These are phyloP conservation scores for Aegilops tauschii DNA, from an alignment of 176 grass and related monocot species.

Conservation along the genomic window DNA sequence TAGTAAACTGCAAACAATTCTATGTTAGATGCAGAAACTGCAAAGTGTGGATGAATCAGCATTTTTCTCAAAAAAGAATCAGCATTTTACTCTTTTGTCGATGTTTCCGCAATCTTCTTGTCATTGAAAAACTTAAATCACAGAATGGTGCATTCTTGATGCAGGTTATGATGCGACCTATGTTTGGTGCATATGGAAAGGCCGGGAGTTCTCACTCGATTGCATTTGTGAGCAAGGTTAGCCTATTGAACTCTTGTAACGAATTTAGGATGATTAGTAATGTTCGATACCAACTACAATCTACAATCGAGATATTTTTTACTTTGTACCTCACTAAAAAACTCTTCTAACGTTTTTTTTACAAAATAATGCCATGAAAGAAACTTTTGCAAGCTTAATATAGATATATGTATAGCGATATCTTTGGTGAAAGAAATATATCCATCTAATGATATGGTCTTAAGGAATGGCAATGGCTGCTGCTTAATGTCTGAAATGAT, in stretches of 20 bases:
- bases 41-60: background rate
- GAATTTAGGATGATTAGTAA: constrained; percentile 16
- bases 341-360: no score
- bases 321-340: background rate
- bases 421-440: background rate
- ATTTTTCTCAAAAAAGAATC: background rate
- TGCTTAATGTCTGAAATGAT: constrained; percentile 3
- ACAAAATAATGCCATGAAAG: background rate
- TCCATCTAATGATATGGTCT: background rate
- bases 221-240: constrained; percentile 95
- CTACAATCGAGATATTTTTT: background rate
- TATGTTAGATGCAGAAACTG: background rate
- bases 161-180: constrained; percentile 91
- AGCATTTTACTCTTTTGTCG: background rate
- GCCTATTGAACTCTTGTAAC: constrained; percentile 21
- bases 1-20: background rate
- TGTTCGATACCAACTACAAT: background rate
- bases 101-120: background rate
- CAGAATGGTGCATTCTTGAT: constrained; percentile 17
- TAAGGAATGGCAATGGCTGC: background rate
- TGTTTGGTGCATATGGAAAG: constrained; percentile 93
- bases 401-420: background rate
- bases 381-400: background rate
- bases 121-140: background rate
- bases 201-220: constrained; percentile 87